phyloP scores from a whole-genome alignment of 305 asterid species.

The Solanum hybrid region DNA sequence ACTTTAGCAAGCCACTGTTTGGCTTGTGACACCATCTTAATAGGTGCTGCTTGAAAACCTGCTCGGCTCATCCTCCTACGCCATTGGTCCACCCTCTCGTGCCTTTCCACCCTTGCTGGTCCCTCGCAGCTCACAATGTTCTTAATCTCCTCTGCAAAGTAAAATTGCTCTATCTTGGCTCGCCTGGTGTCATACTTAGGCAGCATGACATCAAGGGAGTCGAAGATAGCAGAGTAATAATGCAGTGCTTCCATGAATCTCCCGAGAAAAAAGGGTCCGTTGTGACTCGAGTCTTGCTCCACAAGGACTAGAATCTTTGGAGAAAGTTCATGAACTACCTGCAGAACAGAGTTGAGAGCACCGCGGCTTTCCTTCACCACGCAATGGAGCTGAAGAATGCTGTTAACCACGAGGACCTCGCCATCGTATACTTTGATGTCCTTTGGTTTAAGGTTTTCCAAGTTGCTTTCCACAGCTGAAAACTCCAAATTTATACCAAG shows the following conservation, averaged over 20 bases:
- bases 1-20: slow-evolving; percentile 31
- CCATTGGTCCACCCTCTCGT: slow-evolving; percentile 89
- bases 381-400: slow-evolving; percentile 71
- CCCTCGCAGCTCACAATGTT: slow-evolving; percentile 89
- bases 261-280: slow-evolving; percentile 79
- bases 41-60: slow-evolving; percentile 59
- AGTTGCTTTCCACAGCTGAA: slow-evolving; percentile 41
- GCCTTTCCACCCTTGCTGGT: slow-evolving; percentile 74
- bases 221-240: slow-evolving; percentile 72
- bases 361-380: slow-evolving; percentile 86
- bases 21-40: slow-evolving; percentile 41
- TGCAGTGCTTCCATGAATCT: slow-evolving; percentile 83
- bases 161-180: slow-evolving; percentile 78
- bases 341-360: slow-evolving; percentile 61
- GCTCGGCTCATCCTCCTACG: slow-evolving; percentile 92
- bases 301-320: slow-evolving; percentile 64
- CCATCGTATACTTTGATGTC: slow-evolving; percentile 41
- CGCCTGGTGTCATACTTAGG: slow-evolving; percentile 72
- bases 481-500: slow-evolving; percentile 45
- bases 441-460: slow-evolving; percentile 55
- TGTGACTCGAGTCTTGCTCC: slow-evolving; percentile 86
- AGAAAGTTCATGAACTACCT: slow-evolving; percentile 54
- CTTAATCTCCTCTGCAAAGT: slow-evolving; percentile 83
- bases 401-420: slow-evolving; percentile 63
- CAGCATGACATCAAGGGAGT: slow-evolving; percentile 61